Percentiles rank a stretch among this genome's conserved stretches.
These are phyloP conservation scores for Typha latifolia DNA, from an alignment of 176 grass and related monocot species.

Conservation along the genomic window DNA sequence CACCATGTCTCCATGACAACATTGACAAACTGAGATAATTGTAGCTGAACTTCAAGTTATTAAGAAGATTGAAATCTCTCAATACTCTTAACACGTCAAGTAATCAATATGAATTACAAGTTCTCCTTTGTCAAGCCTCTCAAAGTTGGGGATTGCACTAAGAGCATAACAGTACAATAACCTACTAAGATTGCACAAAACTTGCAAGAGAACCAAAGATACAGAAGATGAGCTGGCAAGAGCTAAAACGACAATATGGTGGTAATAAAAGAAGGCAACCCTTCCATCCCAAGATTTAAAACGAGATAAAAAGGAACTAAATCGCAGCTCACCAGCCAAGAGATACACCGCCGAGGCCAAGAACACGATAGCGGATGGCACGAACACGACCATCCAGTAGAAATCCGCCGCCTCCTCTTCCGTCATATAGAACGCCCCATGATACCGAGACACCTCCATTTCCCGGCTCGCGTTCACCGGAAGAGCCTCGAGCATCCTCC, in stretches of 20 bases:
- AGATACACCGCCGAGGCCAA: conserved; percentile 52
- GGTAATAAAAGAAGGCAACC: not conserved
- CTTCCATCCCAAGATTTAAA: not conserved
- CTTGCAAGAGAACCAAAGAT: not conserved
- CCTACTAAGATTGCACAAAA: not conserved
- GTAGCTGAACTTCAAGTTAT: no score
- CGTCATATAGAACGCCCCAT: conserved; percentile 81
- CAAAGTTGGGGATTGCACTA: no score
- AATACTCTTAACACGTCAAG: no score
- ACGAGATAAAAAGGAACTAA: not conserved
- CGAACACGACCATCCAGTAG: conserved; percentile 93
- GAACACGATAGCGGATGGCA: conserved; percentile 60
- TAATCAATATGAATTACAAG: no score
- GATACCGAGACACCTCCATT: conserved; percentile 58
- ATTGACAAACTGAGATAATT: no score
- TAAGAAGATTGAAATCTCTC: no score
- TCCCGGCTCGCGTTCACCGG: conserved; percentile 58
- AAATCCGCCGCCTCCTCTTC: conserved; percentile 87
- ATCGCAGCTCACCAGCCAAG: conserved; percentile 40
- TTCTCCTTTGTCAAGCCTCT: no score
- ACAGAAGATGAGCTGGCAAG: not conserved
- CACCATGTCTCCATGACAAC: no score
- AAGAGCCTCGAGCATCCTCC: conserved; percentile 60
- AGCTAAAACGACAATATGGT: no score
- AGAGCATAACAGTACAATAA: no score